phyloP scores from a whole-genome alignment of 2,329 filamentous ascomycete genomes.

The Zelopaecilomyces penicillatus region DNA sequence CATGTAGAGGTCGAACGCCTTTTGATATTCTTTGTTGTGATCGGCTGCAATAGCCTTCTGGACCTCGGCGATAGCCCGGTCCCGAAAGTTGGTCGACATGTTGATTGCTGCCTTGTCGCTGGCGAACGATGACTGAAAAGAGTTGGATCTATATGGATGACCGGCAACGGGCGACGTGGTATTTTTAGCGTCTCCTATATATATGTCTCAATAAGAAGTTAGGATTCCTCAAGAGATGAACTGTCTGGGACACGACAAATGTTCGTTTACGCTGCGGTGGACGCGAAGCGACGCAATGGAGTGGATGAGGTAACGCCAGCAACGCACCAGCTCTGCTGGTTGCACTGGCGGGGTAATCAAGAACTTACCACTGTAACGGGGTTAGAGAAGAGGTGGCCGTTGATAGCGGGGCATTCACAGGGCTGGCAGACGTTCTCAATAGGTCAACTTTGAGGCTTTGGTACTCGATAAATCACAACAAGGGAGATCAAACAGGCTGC shows the following conservation, averaged over 20 bases:
- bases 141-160: not conserved
- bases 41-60: constrained; percentile 97
- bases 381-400: constrained; percentile 4
- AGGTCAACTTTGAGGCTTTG: too few species aligned
- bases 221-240: not conserved
- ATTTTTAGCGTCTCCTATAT: not conserved
- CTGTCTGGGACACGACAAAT: not conserved
- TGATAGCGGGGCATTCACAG: constrained; percentile 6
- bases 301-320: not conserved
- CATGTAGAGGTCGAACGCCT: constrained; percentile 95
- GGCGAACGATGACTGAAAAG: not conserved
- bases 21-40: constrained; percentile 91
- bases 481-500: too few species aligned
- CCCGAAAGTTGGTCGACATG: constrained; percentile 97
- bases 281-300: constrained; percentile 1
- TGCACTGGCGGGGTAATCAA: constrained; percentile 9
- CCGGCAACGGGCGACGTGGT: constrained; percentile 1
- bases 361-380: constrained; percentile 8
- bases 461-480: too few species aligned
- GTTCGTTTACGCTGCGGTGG: constrained; percentile 2
- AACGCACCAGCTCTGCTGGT: not conserved
- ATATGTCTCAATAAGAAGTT: not conserved
- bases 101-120: constrained; percentile 20
- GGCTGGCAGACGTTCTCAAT: not conserved
- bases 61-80: constrained; percentile 91